phyloP scores from a whole-genome alignment of 208 protist species.

The Leishmania braziliensis region DNA sequence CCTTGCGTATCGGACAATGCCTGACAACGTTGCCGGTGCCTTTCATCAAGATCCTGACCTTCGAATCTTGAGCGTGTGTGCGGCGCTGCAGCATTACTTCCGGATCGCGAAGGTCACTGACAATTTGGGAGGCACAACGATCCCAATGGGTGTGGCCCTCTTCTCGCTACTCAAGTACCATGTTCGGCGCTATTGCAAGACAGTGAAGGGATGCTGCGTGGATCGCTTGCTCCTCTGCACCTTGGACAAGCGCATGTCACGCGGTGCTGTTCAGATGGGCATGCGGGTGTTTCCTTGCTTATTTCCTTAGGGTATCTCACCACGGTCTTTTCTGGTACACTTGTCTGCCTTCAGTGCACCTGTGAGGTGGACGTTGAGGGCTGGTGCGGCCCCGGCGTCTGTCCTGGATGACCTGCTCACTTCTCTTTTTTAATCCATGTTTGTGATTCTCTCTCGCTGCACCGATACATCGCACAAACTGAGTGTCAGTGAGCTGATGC shows the following conservation, averaged over 20 bases:
- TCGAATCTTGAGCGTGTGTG: conserved; percentile 78
- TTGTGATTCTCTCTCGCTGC: neutral
- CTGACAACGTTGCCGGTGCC: conserved; percentile 10
- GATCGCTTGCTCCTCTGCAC: conserved; percentile 75
- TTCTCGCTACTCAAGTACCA: conserved; percentile 89
- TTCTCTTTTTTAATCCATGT: neutral
- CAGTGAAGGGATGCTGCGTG: conserved; percentile 58
- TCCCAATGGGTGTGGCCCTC: conserved; percentile 69
- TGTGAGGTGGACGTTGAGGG: neutral
- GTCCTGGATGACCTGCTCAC: neutral
- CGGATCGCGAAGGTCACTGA: conserved; percentile 29
- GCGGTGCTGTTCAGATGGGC: conserved; percentile 57
- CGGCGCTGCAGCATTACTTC: conserved; percentile 70
- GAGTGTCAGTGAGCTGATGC: neutral
- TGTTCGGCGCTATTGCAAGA: conserved; percentile 70
- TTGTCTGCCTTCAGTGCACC: neutral
- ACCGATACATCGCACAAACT: neutral
- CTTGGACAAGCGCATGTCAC: conserved; percentile 69
- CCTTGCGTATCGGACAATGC: conserved; percentile 68
- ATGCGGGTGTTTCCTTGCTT: conserved; percentile 63
- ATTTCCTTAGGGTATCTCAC: neutral
- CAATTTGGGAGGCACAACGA: conserved; percentile 36
- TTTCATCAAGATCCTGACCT: conserved; percentile 70
- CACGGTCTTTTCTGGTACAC: neutral
- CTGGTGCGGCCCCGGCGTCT: neutral